Conservation (phyloP, 257 asterid species). For the Solanum lycopersicoides region DNA sequence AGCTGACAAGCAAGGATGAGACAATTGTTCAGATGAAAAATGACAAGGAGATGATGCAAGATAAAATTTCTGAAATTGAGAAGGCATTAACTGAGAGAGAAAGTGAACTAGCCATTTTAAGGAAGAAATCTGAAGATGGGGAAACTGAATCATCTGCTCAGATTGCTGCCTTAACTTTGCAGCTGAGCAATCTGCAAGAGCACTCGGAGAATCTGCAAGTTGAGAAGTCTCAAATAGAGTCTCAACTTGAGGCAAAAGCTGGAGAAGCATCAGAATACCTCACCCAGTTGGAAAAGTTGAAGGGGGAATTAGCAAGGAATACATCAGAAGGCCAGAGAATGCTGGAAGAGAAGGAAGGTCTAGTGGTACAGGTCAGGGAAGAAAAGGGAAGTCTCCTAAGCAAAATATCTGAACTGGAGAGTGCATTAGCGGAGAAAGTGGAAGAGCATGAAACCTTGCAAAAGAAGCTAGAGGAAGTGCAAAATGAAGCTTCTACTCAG, state of each 20-base stretch:
- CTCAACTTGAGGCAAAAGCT: constrained; percentile 18
- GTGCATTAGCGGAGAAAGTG: constrained; percentile 22
- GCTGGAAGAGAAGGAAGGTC: constrained; percentile 38
- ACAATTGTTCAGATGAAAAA: constrained; percentile 18
- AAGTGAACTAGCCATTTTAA: constrained; percentile 24
- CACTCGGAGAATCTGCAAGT: constrained; percentile 23
- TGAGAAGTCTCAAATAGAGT: constrained; percentile 41
- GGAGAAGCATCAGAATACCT: constrained; percentile 36
- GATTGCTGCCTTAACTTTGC: constrained; percentile 1
- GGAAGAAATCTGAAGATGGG: constrained; percentile 27
- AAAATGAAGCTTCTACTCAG: constrained; percentile 34
- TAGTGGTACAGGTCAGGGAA: constrained; percentile 12
- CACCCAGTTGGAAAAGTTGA: constrained; percentile 29
- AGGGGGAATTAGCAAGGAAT: constrained; percentile 32
- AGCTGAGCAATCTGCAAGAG: constrained; percentile 25
- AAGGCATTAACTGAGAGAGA: constrained; percentile 28
- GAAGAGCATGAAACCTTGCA: constrained; percentile 24
- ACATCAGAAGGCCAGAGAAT: constrained; percentile 25
- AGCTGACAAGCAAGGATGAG: constrained; percentile 22
- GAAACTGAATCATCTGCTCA: constrained; percentile 31
- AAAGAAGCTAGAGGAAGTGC: constrained; percentile 44
- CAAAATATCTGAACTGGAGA: constrained; percentile 35
- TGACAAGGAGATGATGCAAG: constrained; percentile 8
- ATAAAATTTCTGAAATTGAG: constrained; percentile 29
- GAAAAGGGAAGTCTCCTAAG: constrained; percentile 5